Evolutionary conservation across 148 eudicot species (phyloP), one percentile per base, ranked within the genome.

Genomic region (Rhododendron ovatum): DNA sequence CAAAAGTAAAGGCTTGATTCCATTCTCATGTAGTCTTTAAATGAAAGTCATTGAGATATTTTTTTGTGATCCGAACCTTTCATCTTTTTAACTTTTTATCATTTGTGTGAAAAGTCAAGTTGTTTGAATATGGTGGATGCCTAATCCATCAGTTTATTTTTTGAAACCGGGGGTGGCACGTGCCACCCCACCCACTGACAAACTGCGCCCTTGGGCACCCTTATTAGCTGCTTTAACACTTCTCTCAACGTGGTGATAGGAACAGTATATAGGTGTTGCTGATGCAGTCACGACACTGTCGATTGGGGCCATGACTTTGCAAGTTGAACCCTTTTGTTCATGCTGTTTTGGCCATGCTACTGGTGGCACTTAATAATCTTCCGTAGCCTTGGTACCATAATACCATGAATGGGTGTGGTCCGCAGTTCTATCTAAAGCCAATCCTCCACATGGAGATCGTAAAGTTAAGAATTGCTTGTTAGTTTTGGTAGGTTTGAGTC

Each of bases 401-500:
- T 48, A 48, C 82, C 37, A 79, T 26, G 37, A 79, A 5, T 47
- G 10, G 57, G 1, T 78, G 37, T 48, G 1, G 82, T 47, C 35
- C 10, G 2, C 22, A 33, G 51, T 14, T 39, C 61, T 48, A 48
- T 79, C 11, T n/a, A 11, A 48, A 48, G 35, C 26, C 30, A 5
- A 3, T 41, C n/a, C 47, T 41, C 10, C 13, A 41, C 50, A 10
- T 7, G 5, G 63, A 80, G 24, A 53, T 81, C 51, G 7, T 14
- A 33, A 81, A 53, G 24, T 81, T 51, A 39, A 53, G 17, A 53
- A 15, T 30, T 53, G 33, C 26, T 47, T 51, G 13, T 14, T 41
- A 81, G 82, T 80, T 80, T 80, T 28, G 61, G 61, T 50, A 26
- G 63, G 82, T 50, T 48, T 48, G 33, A 79, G 37, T 80, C 59